A percentile compares a stretch with the other conserved stretches of the same genome.
Evolutionary conservation across 352 stramenopile genomes (phyloP).

Genomic region (Hyaloperonospora brassicae): DNA sequence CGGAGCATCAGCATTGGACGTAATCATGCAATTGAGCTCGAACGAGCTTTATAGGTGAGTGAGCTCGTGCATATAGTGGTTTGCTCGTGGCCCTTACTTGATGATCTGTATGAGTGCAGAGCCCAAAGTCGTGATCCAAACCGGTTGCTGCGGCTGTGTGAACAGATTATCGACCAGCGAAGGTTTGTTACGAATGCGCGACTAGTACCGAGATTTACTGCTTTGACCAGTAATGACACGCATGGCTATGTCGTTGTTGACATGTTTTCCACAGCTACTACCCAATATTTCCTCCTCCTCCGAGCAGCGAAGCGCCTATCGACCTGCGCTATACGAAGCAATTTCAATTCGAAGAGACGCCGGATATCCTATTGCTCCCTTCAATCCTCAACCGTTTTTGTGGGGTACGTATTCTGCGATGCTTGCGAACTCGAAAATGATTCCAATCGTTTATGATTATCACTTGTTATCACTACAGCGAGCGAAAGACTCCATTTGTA

Average conservation of each 20-base stretch:
- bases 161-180: constrained; percentile 75
- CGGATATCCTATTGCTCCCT: constrained; percentile 93
- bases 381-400: constrained; percentile 90
- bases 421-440: too few species aligned
- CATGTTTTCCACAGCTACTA: constrained; percentile 40
- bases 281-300: constrained; percentile 66
- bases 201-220: background rate
- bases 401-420: constrained; percentile 41
- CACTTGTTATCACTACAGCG: constrained; percentile 37
- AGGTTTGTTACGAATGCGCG: constrained; percentile 30
- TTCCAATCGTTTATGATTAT: constrained; percentile 7
- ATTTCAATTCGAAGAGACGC: constrained; percentile 87
- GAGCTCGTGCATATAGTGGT: background rate
- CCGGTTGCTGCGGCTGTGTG: constrained; percentile 61
- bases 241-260: too few species aligned
- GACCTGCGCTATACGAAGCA: constrained; percentile 89
- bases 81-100: background rate
- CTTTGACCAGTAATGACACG: background rate
- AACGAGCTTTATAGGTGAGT: constrained; percentile 62
- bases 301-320: constrained; percentile 67
- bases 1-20: constrained; percentile 89
- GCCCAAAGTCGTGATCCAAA: constrained; percentile 53
- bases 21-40: constrained; percentile 81
- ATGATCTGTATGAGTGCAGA: constrained; percentile 11
- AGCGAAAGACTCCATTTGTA: constrained; percentile 86